Base-by-base conservation (phyloP, 495 filamentous ascomycete genomes). In the Paragyromitra xinjiangensis region DNA sequence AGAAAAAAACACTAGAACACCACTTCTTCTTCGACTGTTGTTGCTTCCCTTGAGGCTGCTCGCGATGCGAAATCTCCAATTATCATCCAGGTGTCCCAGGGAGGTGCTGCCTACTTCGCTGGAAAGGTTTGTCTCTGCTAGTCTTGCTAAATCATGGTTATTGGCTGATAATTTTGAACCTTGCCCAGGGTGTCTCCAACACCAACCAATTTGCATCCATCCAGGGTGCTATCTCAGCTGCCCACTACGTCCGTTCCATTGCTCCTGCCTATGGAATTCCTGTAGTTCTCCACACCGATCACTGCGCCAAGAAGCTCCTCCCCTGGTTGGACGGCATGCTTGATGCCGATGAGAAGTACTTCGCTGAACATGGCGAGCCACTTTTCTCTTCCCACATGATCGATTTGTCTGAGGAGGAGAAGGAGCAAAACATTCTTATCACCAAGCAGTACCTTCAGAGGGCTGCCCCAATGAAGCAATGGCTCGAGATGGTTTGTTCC, bases 301-400 rank as follows among this genome's bases (percentile, higher is more conserved):
- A 96, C 86, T 97, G 93, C 84, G 93, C 93, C 83, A 94, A 93
- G 91, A 95, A 96, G 89, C 90, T 96, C 62, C 89, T 95, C 16
- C 93, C 94, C 55, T 98, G 96, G 95, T 86, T 99, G 81, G 95
- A 98, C 84, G 95, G 95, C 81, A 94, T 99, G 91, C 85, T 98
- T 62, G 93, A 94, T 78, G 92, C 87, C 67, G 94, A 97, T 83
- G 96, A 99, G 90, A 86, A 85, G 65, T 93, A 94, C 87, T 96
- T 95, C 91, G 94, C 97, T 89, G 83, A 89, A 82, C 90, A 96
- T 84, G 92, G 92, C 84, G 91, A 94, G 84, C 95, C 96, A 70
- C 91, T 99, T 59, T 99, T 95, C 90, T 93, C 90, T 82, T 90
- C 87, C 80, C 95, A 99, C 89, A 98, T 99, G 95, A 97, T 99